phyloP scores from a whole-genome alignment of 352 stramenopile species.

The Plasmopara halstedii region DNA sequence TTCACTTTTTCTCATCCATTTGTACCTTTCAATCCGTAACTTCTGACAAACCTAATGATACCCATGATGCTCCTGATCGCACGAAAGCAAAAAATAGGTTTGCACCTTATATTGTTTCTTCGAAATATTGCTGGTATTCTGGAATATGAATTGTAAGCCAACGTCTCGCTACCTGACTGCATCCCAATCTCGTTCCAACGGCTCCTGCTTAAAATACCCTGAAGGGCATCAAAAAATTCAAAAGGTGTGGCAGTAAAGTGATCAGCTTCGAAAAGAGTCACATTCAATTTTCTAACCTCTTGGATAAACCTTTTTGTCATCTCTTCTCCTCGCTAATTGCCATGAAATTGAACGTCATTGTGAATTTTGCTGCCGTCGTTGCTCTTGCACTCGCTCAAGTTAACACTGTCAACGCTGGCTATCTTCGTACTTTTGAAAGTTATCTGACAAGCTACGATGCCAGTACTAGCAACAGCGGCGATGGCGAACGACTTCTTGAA shows the following conservation, averaged over 20 bases:
- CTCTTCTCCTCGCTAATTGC: too few species aligned
- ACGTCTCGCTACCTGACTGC: background rate
- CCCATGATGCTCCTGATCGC: too few species aligned
- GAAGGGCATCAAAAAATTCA: too few species aligned
- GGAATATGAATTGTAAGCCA: too few species aligned
- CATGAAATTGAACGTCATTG: conserved; percentile 21
- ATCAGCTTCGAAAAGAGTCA: background rate
- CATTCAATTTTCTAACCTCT: conserved; percentile 13
- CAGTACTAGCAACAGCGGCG: conserved; percentile 4
- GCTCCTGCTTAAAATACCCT: background rate
- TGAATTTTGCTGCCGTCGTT: conserved; percentile 9
- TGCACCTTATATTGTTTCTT: too few species aligned
- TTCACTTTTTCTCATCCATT: too few species aligned
- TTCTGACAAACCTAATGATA: too few species aligned
- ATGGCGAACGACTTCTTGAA: too few species aligned
- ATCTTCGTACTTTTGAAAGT: conserved; percentile 4
- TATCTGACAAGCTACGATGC: conserved; percentile 1
- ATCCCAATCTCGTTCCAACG: background rate
- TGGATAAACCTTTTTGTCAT: background rate
- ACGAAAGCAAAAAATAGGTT: too few species aligned
- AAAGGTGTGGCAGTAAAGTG: too few species aligned
- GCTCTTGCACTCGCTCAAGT: conserved; percentile 6
- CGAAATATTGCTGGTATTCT: too few species aligned
- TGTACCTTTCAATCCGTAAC: too few species aligned
- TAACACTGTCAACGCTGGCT: conserved; percentile 7